Percentiles rank a stretch among this genome's conserved stretches.
These are phyloP conservation scores for Fallopia convolvulus DNA, from an alignment of 148 eudicot genomes.

Conservation along the genomic window DNA sequence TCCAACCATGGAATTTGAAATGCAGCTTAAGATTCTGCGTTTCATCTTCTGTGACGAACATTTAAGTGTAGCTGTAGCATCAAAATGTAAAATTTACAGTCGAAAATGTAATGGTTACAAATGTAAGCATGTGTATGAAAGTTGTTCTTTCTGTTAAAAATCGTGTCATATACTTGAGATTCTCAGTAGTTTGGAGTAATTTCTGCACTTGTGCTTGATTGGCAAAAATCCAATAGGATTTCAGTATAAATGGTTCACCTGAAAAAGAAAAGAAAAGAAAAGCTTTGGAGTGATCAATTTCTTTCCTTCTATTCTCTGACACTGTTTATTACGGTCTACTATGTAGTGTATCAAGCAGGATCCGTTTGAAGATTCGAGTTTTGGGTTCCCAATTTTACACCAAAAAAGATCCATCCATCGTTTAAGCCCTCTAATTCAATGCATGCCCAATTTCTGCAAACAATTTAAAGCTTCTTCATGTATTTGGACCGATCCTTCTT, in stretches of 20 bases:
- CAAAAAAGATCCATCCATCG: not conserved
- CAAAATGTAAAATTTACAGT: not conserved
- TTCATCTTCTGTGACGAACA: not conserved
- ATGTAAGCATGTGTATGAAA: conserved; percentile 12
- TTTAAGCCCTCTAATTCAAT: not conserved
- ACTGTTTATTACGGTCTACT: not conserved
- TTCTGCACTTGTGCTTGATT: not conserved
- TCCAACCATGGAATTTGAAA: conserved; percentile 2
- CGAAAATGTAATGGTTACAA: not conserved
- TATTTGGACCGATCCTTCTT: not conserved
- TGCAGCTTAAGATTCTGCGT: not conserved
- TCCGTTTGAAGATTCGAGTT: not conserved
- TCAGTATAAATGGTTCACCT: not conserved
- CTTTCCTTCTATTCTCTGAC: not conserved
- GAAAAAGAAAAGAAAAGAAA: not conserved
- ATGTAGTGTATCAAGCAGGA: conserved; percentile 1
- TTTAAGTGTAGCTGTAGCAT: not conserved
- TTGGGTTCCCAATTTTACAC: conserved; percentile 1
- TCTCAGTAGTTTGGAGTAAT: not conserved
- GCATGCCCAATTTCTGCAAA: not conserved
- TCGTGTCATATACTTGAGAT: not conserved
- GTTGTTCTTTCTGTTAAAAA: not conserved
- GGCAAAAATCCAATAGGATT: not conserved
- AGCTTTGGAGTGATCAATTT: not conserved
- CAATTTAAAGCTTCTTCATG: not conserved